Evolutionary conservation across 768 basidiomycete genomes (phyloP).

Genomic region (Panaeolus cyanescens): DNA sequence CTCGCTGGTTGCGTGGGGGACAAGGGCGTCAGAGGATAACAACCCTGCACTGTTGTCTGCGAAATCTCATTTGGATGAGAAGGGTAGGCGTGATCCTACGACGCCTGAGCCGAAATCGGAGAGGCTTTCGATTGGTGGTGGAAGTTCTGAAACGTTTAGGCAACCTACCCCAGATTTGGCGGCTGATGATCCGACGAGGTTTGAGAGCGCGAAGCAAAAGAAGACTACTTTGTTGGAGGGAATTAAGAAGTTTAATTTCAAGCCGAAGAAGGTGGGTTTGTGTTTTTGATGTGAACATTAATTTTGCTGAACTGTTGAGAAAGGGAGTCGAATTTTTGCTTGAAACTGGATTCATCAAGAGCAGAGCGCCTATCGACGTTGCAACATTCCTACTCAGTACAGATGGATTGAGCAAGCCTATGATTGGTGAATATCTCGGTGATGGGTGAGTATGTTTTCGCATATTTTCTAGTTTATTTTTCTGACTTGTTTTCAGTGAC

Average conservation of each 20-base stretch:
- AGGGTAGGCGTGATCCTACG: conserved; percentile 42
- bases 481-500: conserved; percentile 53
- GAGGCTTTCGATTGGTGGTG: conserved; percentile 45
- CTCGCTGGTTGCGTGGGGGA: conserved; percentile 92
- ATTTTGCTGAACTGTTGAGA: not conserved
- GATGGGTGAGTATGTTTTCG: conserved; percentile 71
- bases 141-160: conserved; percentile 58
- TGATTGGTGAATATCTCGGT: conserved; percentile 98
- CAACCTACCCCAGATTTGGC: conserved; percentile 72
- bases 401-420: conserved; percentile 91
- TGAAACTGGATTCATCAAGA: conserved; percentile 85
- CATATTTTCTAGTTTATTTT: not conserved
- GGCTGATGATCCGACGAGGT: conserved; percentile 86
- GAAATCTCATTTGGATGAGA: conserved; percentile 57
- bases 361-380: conserved; percentile 71
- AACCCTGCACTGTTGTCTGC: conserved; percentile 35
- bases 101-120: conserved; percentile 62
- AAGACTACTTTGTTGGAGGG: conserved; percentile 95
- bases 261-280: conserved; percentile 85
- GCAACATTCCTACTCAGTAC: conserved; percentile 84
- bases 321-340: conserved; percentile 90
- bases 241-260: conserved; percentile 97
- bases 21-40: conserved; percentile 52
- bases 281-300: not conserved
- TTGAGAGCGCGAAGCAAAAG: conserved; percentile 95